These are phyloP conservation scores for Abelmoschus esculentus DNA, from an alignment of 345 rosid genomes.

Conservation along the genomic window DNA sequence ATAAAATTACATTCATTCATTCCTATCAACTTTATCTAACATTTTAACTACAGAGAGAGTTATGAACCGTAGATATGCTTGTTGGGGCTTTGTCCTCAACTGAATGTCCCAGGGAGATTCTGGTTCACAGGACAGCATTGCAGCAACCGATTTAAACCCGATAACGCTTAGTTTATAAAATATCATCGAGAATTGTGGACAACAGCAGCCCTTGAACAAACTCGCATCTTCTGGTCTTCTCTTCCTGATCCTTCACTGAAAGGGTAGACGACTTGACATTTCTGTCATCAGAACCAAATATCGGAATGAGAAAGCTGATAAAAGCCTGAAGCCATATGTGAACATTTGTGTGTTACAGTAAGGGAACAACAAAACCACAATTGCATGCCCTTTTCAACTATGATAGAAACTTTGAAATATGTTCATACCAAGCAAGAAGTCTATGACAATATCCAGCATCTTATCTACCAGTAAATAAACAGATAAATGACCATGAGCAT, in stretches of 20 bases:
- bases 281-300: constrained; percentile 28
- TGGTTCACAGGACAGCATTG: constrained; percentile 11
- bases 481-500: background rate
- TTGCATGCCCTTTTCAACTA: too few species aligned
- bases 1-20: background rate
- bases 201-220: constrained; percentile 64
- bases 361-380: background rate
- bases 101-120: background rate
- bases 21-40: background rate
- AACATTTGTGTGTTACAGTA: background rate
- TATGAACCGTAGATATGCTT: constrained; percentile 13
- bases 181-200: constrained; percentile 55
- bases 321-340: background rate
- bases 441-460: background rate
- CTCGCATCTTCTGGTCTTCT: constrained; percentile 59
- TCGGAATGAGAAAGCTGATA: background rate
- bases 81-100: background rate
- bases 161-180: constrained; percentile 30
- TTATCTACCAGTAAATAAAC: background rate
- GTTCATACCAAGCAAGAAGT: background rate
- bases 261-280: constrained; percentile 37
- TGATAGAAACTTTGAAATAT: too few species aligned
- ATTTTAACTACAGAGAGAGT: constrained; percentile 17
- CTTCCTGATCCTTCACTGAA: constrained; percentile 68
- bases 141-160: background rate